These are phyloP conservation scores for Geranium brycei DNA, from an alignment of 345 rosid genomes.

Conservation along the genomic window DNA sequence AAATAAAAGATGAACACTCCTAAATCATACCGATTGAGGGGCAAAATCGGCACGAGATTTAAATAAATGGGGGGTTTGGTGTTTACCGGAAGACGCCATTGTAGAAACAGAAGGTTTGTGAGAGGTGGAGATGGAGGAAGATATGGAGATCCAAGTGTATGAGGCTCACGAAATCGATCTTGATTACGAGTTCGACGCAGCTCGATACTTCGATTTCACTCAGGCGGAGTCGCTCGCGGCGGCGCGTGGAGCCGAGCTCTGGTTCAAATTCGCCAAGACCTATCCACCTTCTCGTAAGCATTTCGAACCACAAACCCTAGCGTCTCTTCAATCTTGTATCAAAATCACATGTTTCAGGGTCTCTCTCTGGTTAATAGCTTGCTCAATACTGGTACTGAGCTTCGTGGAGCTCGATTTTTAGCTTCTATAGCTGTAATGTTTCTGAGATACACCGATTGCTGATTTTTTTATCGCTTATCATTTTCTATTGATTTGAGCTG, in stretches of 20 bases:
- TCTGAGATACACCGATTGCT: too few species aligned
- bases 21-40: too few species aligned
- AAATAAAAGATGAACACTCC: too few species aligned
- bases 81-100: not conserved
- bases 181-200: conserved; percentile 86
- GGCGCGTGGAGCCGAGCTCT: conserved; percentile 51
- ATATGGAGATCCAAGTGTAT: conserved; percentile 44
- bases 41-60: too few species aligned
- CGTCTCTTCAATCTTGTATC: too few species aligned
- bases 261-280: conserved; percentile 57
- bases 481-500: too few species aligned
- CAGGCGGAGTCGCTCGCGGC: conserved; percentile 45
- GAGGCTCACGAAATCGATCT: conserved; percentile 69
- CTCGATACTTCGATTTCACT: conserved; percentile 62
- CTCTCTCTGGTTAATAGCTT: not conserved
- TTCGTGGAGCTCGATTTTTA: too few species aligned
- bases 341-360: too few species aligned
- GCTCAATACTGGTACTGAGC: not conserved
- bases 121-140: conserved; percentile 29
- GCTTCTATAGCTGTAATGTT: too few species aligned
- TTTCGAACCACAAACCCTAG: not conserved
- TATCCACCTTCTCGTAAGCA: conserved; percentile 89
- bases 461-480: too few species aligned
- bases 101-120: conserved; percentile 13
- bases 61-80: not conserved